phyloP scores from a whole-genome alignment of 1,284 basidiomycete species.

The Ceratobasidium sp. region DNA sequence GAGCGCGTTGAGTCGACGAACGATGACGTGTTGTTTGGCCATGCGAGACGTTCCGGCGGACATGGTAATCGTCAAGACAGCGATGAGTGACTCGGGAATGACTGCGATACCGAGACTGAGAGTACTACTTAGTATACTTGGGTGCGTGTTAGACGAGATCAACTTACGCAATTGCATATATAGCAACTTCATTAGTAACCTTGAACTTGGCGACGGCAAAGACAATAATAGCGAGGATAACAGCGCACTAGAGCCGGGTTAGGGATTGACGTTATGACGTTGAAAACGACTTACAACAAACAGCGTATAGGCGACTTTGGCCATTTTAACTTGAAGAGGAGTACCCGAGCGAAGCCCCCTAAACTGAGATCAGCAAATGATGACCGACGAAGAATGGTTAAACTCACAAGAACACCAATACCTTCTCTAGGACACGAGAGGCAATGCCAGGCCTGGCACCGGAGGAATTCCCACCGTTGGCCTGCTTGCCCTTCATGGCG shows the following conservation, averaged over 20 bases:
- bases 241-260: neutral
- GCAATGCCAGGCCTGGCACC: neutral
- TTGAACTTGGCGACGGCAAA: too few relatives aligned
- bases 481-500: neutral
- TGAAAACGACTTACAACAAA: too few relatives aligned
- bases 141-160: neutral
- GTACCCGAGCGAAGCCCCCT: conserved; percentile 1
- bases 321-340: conserved; percentile 25
- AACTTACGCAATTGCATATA: too few relatives aligned
- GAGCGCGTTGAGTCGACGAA: conserved; percentile 65
- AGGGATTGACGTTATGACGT: too few relatives aligned
- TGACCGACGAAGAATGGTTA: neutral
- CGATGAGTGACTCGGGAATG: conserved; percentile 25
- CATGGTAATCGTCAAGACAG: conserved; percentile 37
- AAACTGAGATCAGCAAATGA: neutral
- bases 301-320: neutral
- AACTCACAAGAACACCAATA: conserved; percentile 28
- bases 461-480: neutral
- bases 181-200: too few relatives aligned
- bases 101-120: too few relatives aligned
- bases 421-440: neutral
- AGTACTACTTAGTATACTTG: too few relatives aligned
- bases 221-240: neutral
- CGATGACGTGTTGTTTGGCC: conserved; percentile 60
- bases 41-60: conserved; percentile 48